A percentile compares a stretch with the other conserved stretches of the same genome.
Conservation (phyloP, 768 basidiomycete genomes). For the Pleurotus salmoneostramineus region DNA sequence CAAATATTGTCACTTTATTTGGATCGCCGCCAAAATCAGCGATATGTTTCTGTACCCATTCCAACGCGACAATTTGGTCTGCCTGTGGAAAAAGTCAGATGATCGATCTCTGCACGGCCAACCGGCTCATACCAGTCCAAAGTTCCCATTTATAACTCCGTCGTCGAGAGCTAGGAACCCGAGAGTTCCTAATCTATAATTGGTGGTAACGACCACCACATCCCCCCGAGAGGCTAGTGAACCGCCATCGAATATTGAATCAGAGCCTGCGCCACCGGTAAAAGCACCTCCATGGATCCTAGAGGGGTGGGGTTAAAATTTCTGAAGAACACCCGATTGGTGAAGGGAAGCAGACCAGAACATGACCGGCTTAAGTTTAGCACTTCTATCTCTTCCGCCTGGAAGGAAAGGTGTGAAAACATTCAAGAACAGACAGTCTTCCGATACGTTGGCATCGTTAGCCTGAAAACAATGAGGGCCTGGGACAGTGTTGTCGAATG, state of each 20-base stretch:
- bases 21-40: conserved; percentile 53
- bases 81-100: neutral
- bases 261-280: conserved; percentile 33
- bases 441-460: conserved; percentile 19
- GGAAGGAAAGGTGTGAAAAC: conserved; percentile 38
- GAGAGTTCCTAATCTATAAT: conserved; percentile 60
- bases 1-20: conserved; percentile 37
- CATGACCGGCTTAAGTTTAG: conserved; percentile 35
- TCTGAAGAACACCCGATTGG: neutral
- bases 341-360: conserved; percentile 25
- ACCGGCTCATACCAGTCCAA: conserved; percentile 36
- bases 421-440: conserved; percentile 43
- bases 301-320: neutral
- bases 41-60: conserved; percentile 58
- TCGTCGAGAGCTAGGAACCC: conserved; percentile 58
- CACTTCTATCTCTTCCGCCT: conserved; percentile 9
- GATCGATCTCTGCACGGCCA: neutral
- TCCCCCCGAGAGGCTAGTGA: conserved; percentile 47
- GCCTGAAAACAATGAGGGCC: conserved; percentile 25
- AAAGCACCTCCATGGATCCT: conserved; percentile 46
- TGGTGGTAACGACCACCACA: conserved; percentile 60
- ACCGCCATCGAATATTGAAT: conserved; percentile 38
- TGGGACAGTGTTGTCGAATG: conserved; percentile 25
- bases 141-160: conserved; percentile 30
- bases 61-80: conserved; percentile 27